phyloP scores from a whole-genome alignment of 306 rosid species.

The Quillaja saponaria region DNA sequence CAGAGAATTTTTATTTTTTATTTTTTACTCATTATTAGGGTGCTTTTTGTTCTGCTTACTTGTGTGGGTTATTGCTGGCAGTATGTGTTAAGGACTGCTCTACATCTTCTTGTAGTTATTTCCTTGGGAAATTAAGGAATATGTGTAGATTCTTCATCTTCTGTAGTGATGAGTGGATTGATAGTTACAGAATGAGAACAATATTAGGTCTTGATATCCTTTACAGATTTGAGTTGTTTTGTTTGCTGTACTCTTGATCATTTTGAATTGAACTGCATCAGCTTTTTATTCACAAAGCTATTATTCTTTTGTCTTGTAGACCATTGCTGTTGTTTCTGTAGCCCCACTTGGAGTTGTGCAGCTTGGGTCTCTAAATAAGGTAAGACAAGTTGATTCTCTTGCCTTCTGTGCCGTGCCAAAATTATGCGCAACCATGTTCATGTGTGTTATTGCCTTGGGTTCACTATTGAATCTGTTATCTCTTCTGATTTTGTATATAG shows the following conservation, averaged over 20 bases:
- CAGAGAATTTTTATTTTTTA: too few species aligned
- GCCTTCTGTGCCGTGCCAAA: slow-evolving; percentile 25
- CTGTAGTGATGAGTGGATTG: background rate
- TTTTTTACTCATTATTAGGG: too few species aligned
- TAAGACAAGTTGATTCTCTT: slow-evolving; percentile 40
- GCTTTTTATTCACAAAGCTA: slow-evolving; percentile 14
- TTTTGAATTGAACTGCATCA: slow-evolving; percentile 7
- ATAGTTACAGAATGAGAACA: background rate
- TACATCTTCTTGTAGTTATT: too few species aligned
- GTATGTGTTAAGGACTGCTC: background rate
- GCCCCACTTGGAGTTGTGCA: slow-evolving; percentile 90
- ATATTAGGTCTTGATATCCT: background rate
- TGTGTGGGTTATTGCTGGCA: too few species aligned
- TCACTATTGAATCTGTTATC: slow-evolving; percentile 14
- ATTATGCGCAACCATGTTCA: background rate
- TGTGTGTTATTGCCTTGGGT: slow-evolving; percentile 18
- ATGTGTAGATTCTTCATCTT: background rate
- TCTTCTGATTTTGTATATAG: slow-evolving; percentile 9
- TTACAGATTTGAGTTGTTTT: background rate
- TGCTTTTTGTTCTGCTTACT: too few species aligned
- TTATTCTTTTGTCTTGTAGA: slow-evolving; percentile 51
- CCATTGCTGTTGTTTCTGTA: slow-evolving; percentile 74
- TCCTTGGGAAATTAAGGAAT: too few species aligned
- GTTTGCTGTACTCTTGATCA: background rate
- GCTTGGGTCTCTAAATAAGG: slow-evolving; percentile 85